Conservation (phyloP, 225 moss, liverwort and hornwort genomes). For the Lunularia cruciata region DNA sequence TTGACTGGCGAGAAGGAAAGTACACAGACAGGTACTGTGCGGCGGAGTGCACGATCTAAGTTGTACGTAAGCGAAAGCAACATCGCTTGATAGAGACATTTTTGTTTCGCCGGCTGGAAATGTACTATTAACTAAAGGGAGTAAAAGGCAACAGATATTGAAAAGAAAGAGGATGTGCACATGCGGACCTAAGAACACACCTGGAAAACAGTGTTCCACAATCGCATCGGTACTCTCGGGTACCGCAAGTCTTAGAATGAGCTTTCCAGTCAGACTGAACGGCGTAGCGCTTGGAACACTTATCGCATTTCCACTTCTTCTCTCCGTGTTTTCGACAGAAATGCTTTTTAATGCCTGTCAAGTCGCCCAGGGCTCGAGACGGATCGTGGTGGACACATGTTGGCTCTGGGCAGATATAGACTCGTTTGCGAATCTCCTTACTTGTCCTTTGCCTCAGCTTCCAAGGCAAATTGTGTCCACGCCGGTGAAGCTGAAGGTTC, state of each 20-base stretch:
- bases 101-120: too few species aligned
- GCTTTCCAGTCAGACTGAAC: conserved; percentile 99
- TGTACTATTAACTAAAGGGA: too few species aligned
- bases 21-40: not conserved
- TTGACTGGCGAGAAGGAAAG: not conserved
- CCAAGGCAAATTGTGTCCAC: conserved; percentile 99
- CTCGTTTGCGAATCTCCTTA: conserved; percentile 99
- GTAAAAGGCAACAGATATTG: too few species aligned
- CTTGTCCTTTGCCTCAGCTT: conserved; percentile 99
- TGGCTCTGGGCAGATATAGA: conserved; percentile 98
- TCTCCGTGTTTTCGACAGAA: conserved; percentile 99
- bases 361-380: conserved; percentile 97
- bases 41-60: not conserved
- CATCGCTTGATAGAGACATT: not conserved
- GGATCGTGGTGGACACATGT: conserved; percentile 99
- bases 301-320: conserved; percentile 99
- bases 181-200: conserved; percentile 36
- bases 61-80: not conserved
- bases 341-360: conserved; percentile 99
- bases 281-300: conserved; percentile 99
- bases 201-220: conserved; percentile 99
- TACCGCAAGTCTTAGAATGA: conserved; percentile 99
- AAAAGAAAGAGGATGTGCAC: not conserved
- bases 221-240: conserved; percentile 99
- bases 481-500: conserved; percentile 97